Evolutionary conservation across 805 yeast species (phyloP).

Genomic region (Pichia exigua): DNA sequence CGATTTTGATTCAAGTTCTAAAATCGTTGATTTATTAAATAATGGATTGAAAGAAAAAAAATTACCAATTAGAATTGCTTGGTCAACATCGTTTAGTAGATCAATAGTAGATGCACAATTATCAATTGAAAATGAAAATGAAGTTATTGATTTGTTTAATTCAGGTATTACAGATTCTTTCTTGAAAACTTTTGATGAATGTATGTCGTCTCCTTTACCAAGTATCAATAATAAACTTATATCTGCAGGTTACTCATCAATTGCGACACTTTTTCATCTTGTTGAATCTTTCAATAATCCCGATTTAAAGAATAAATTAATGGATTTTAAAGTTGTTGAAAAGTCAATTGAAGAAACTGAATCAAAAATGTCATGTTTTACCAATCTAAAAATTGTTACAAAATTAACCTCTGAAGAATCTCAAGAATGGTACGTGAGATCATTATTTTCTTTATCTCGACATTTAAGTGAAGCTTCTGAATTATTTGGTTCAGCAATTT

Average conservation of each 20-base stretch:
- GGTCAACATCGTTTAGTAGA: constrained; percentile 51
- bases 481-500: constrained; percentile 39
- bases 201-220: constrained; percentile 44
- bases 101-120: constrained; percentile 15
- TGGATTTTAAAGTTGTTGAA: constrained; percentile 24
- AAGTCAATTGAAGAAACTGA: constrained; percentile 26
- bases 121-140: neutral
- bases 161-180: constrained; percentile 10
- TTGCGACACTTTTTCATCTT: constrained; percentile 19
- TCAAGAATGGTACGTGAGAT: constrained; percentile 43
- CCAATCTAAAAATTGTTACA: constrained; percentile 40
- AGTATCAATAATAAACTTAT: constrained; percentile 45
- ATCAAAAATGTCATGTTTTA: constrained; percentile 36
- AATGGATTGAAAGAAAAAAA: constrained; percentile 64
- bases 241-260: constrained; percentile 45
- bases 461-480: constrained; percentile 12
- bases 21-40: constrained; percentile 28
- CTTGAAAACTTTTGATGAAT: constrained; percentile 30
- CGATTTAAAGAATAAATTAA: constrained; percentile 12
- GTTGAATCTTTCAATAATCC: constrained; percentile 9
- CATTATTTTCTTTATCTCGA: constrained; percentile 32
- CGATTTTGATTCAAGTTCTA: constrained; percentile 17
- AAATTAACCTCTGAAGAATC: constrained; percentile 41
- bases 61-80: constrained; percentile 50
- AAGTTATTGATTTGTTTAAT: constrained; percentile 6